Conservation (phyloP, 2,329 filamentous ascomycete genomes). For the Pyrenochaeta sp. region DNA sequence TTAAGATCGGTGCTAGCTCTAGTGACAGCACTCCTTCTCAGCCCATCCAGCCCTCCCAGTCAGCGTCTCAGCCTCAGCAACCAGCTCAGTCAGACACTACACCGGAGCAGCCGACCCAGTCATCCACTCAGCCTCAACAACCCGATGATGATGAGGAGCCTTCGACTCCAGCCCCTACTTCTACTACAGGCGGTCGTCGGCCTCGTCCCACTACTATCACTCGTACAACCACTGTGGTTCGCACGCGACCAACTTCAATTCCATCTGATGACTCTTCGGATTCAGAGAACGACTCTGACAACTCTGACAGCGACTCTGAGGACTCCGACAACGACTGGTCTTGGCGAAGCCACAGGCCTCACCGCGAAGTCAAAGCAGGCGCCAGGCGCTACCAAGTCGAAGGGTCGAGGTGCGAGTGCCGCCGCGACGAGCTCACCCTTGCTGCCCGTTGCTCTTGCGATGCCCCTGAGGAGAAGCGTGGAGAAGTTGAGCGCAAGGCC, state of each 20-base stretch:
- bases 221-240: slow-evolving; percentile 11
- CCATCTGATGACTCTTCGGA: slow-evolving; percentile 9
- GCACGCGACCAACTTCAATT: slow-evolving; percentile 5
- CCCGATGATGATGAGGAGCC: slow-evolving; percentile 8
- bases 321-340: slow-evolving; percentile 6
- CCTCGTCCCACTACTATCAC: slow-evolving; percentile 7
- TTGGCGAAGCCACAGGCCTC: slow-evolving; percentile 8
- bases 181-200: background rate
- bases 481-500: slow-evolving; percentile 41
- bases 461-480: slow-evolving; percentile 32
- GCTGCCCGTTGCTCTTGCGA: slow-evolving; percentile 36
- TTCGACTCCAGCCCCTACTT: slow-evolving; percentile 4
- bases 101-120: slow-evolving; percentile 1
- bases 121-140: slow-evolving; percentile 9
- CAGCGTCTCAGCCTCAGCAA: slow-evolving; percentile 20
- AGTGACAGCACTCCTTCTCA: slow-evolving; percentile 24
- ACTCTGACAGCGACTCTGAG: background rate
- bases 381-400: slow-evolving; percentile 36
- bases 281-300: background rate
- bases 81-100: slow-evolving; percentile 9
- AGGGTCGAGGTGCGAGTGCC: slow-evolving; percentile 43
- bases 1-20: slow-evolving; percentile 50
- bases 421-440: slow-evolving; percentile 24
- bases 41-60: slow-evolving; percentile 14
- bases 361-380: slow-evolving; percentile 19